Base-by-base conservation (phyloP, 768 basidiomycete genomes). In the Erythrobasidium yunnanense region DNA sequence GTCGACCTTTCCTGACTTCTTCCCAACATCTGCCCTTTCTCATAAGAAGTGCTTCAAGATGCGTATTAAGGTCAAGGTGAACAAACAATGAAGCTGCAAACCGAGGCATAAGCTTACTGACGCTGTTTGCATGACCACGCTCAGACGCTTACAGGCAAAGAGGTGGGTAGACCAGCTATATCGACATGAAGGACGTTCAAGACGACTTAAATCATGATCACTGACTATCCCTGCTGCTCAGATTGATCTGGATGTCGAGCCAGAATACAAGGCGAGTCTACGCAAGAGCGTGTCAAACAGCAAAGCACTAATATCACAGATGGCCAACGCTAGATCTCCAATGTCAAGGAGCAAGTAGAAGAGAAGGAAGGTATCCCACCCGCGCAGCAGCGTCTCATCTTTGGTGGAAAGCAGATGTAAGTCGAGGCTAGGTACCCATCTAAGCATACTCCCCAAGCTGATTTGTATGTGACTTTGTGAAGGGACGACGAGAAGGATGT, bases 331-430 rank as follows among this genome's bases (percentile, higher is more conserved):
- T 74, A 97, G 93, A 88, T 95, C 73, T 80, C 84, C 50, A 84
- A 88, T 71, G 90, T 97, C 78, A 97, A 97, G 80, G 91, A 93
- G 81, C 88, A 88, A 76, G 90, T 96, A 7, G 93, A 97, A 77
- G 92, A 96, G 79, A 92, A 96, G 78, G 91, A 90, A 4, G 93
- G 93, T 70, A 93, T 97, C 45, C 93, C 93, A 23, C 93, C 93
- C 68, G 88, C 81, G 46, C 93, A 97, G 77, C 93, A 97, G 77
- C 84, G 93, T 66, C 77, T 97, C 73, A 97, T 97, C 75, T 95
- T 86, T 76, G 78, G 83, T 73, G 93, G 93, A 33, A 84, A 91
- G 74, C 92, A 95, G 75, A 85, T 96, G 93, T 96, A 67, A 45
- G 49, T 29, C 25, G 17, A 15, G 8, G 27, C 23, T 27, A 22